Evolutionary conservation across 2,329 filamentous ascomycete genomes (phyloP), one percentile per base, ranked within the genome.

Genomic region (Diplodia intermedia): DNA sequence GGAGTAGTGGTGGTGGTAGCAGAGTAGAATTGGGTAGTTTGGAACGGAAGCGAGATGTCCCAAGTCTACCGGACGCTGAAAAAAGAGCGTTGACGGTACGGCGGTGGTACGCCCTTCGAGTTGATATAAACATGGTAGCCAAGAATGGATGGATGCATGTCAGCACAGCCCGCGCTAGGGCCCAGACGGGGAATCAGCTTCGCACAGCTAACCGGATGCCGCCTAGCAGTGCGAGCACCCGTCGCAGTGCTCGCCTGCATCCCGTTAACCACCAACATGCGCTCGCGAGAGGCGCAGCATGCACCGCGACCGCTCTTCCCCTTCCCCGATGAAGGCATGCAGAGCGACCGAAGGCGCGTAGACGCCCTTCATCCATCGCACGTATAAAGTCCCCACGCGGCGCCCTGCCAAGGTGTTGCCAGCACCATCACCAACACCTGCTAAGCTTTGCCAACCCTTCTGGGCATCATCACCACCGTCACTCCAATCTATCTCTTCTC

Each of bases 151-250:
- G 23, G 23, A 23, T 23, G 23, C 1, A 23, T 43, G 40, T n/a
- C 18, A 43, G 40, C 43, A 47, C 11, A n/a, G 43, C 43, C 43
- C 4, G n/a, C 20, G 15, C 36, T 14, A 14, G 23, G 23, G 36
- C 55, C 55, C 12, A 60, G 33, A 43, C 6, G 12, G 55, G 55
- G 23, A 60, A 43, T 9, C 20, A 11, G 33, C 23, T n/a, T 60
- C 55, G 55, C 38, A 18, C 23, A 43, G 55, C 55, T 60, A 60
- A 47, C 55, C 55, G 36, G 14, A 61, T 49, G 23, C 14, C 7
- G 57, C 15, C 26, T 7, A 61, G 15, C 57, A 47, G 57, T 50
- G 57, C 57, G 57, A 61, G 26, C 5, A 14, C 31, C 29, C 38
- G 40, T 40, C n/a, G 36, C 56, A 18, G 11, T 33, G 9, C 38